Evolutionary conservation across 768 basidiomycete species (phyloP), one percentile per base, ranked within the genome.

Genomic region (Roridomyces roridus): DNA sequence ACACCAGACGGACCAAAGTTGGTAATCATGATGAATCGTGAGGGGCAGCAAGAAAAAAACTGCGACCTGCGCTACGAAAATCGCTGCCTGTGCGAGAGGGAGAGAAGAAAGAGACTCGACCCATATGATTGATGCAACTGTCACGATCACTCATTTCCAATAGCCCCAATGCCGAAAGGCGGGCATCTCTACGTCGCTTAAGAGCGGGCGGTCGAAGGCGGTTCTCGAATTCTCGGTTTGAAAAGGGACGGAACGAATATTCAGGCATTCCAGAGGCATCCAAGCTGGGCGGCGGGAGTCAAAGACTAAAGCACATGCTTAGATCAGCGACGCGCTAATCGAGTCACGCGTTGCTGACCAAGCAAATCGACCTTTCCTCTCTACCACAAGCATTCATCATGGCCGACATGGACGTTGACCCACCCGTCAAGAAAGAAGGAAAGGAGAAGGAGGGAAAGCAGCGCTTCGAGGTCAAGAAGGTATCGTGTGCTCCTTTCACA

Each of bases 391-490:
- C 51, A 48, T 47, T 29, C 50, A 67, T 52, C 24, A 81, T 81
- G 80, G 77, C 79, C 17, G 91, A 94, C 57, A 76, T 83, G 20
- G 85, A 85, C 65, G 67, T 75, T 23, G 71, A 77, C 37, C 71
- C 71, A 11, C 40, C 60, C 3, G 68, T 70, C 36, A 80, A 80
- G 64, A 81, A 80, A 52, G 71, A 68, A 51, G 81, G 81, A 62
- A 84, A 85, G 51, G 83, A 85, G 62, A 84, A 85, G 45, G 84
- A 85, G 41, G 71, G 63, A 49, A 90, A 90, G 72, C 79, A 80
- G 45, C 79, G 81, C 36, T 99, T 99, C 70, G 96, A 98, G 74
- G 97, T 99, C 62, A 99, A 99, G 84, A 98, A 99, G 92, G 96
- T 96, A 50, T 40, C 10, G 74, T 63, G 47, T 53, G 28, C 50